Base-by-base conservation (phyloP, 805 yeast genomes). In the Metschnikowia anglica region DNA sequence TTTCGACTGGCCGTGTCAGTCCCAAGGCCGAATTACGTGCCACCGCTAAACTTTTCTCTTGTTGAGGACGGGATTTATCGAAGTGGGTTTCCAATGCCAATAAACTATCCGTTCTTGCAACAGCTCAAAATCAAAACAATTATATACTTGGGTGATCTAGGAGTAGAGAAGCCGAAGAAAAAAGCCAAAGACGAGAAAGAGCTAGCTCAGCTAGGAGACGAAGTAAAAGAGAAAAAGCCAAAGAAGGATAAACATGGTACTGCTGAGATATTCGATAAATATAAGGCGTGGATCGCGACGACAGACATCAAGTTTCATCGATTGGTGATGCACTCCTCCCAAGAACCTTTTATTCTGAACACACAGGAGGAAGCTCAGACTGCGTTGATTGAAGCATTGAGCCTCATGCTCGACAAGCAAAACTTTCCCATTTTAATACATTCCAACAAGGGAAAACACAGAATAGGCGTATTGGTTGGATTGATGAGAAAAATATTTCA, bases 391-490 rank as follows among this genome's bases (percentile, higher is more conserved):
- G 59, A 64, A 17, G 82, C 87, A 1, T 65, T 85, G 31, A 70
- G 76, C 43, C 55, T 84, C 27, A 70, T 85, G 37, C 59, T 81
- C 24, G 76, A 84, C 54, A 72, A 71, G 35, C 79, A 81, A 11
- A 89, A 89, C 60, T 88, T 85, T 59, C 99, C 99, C 1, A 80
- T 91, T 10, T 70, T 91, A 43, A 77, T 91, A 10, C 98, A 93
- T 61, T 88, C 97, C 3, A 88, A 93, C 63, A 91, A 91, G 67
- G 99, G 99, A n/a, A 93, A 93, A 62, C 99, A 91, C 61, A 66
- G 99, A 32, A 90, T 88, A 2, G 98, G 98, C 0, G 90, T 93
- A 1, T 70, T 90, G 31, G 95, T 90, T n/a, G 99, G 97, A 0
- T 73, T 88, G 23, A 81, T 91, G 75, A 68, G 99, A 37, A 88